Conservation (phyloP, 352 stramenopile genomes). For the Globisporangium radiosum region DNA sequence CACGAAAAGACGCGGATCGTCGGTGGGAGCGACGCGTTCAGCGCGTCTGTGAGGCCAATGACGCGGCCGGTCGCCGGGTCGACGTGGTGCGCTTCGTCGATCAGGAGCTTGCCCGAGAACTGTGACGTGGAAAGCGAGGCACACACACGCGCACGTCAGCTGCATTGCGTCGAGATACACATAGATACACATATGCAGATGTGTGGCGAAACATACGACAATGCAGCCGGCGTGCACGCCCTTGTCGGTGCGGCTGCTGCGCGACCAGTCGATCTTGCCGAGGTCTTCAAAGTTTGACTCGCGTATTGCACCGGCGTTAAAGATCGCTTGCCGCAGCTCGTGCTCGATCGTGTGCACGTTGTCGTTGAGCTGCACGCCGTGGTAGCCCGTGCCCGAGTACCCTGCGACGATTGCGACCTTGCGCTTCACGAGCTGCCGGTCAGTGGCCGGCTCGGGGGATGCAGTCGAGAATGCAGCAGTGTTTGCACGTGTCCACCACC, state of each 20-base stretch:
- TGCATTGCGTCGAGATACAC: background rate
- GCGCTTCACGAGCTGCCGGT: slow-evolving; percentile 65
- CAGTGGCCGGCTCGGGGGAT: background rate
- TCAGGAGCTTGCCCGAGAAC: slow-evolving; percentile 85
- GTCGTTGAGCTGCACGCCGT: slow-evolving; percentile 74
- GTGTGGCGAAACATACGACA: slow-evolving; percentile 46
- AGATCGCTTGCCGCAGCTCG: slow-evolving; percentile 72
- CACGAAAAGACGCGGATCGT: slow-evolving; percentile 86
- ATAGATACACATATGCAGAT: background rate
- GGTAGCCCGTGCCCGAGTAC: slow-evolving; percentile 79
- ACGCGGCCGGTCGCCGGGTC: slow-evolving; percentile 53
- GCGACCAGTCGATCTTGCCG: slow-evolving; percentile 86
- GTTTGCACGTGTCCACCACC: background rate
- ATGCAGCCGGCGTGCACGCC: slow-evolving; percentile 88
- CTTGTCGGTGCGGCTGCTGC: slow-evolving; percentile 89
- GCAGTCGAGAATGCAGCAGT: background rate
- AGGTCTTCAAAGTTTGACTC: slow-evolving; percentile 86
- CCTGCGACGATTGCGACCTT: slow-evolving; percentile 84
- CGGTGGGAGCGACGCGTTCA: slow-evolving; percentile 75
- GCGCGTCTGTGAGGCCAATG: slow-evolving; percentile 39
- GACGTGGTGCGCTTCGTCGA: slow-evolving; percentile 67
- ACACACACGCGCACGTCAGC: background rate
- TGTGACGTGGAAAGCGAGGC: slow-evolving; percentile 11
- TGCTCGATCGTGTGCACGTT: slow-evolving; percentile 82
- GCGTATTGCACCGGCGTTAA: slow-evolving; percentile 73